Base-by-base conservation (phyloP, 768 basidiomycete species). In the Termitomyces titanicus region DNA sequence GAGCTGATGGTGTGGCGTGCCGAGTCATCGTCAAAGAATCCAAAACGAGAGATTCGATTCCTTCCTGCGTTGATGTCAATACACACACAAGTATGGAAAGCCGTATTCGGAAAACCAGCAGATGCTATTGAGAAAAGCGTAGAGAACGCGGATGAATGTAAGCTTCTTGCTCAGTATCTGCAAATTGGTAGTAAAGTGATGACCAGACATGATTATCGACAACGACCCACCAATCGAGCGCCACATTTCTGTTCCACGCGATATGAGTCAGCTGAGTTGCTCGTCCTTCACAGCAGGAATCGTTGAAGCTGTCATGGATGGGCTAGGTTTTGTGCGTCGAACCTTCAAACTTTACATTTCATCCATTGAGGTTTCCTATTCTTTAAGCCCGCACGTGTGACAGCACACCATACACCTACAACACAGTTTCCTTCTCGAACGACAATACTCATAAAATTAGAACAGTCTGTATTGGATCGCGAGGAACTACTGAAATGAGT, bases 251-350 rank as follows among this genome's bases (percentile, higher is more conserved):
- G 90, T 98, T 13, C 97, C 97, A 20, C 85, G 84, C 63, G 97
- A 99, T 67, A 86, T 99, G 84, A 91, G 86, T 64, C 86, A 90
- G 64, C 79, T 99, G 37, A 95, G 90, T 63, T 98, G 94, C 66
- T 97, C 94, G n/a, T 98, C 97, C 3, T 90, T 96, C 66, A 93
- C 94, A 0, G 97, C 97, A 11, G 97, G 97, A 1, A 86, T 99
- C 47, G 96, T 99, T 12, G 97, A 99, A 72, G 97, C 95, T 11
- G 92, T 96, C 15, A 77, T 98, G 59, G 95, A 98, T 67, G 94
- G 94, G 1, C 77, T 96, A 24, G 92, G 93, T 55, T 94, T 98
- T 63, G 95, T 97, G 66, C 66, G 93, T 83, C 34, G n/a, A 18
- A 17, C 20, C 42, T 25, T 12, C 1, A 17, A n/a, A 29, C 33